phyloP scores from a whole-genome alignment of 371 early-diverging fungal genomes.

The Mortierella polycephala region DNA sequence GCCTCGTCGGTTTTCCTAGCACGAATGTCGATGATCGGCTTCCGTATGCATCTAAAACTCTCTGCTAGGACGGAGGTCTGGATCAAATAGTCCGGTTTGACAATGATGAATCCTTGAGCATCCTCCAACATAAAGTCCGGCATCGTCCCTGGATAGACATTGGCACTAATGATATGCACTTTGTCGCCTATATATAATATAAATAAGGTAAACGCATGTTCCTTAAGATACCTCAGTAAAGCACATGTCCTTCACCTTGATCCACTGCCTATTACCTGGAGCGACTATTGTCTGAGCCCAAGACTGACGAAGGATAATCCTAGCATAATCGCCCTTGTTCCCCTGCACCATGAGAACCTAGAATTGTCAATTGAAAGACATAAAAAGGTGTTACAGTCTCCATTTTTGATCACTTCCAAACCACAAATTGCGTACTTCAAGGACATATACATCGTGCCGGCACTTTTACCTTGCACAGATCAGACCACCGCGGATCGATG shows the following conservation, averaged over 20 bases:
- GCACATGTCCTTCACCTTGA: neutral
- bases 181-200: constrained; percentile 56
- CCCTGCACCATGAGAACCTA: constrained; percentile 21
- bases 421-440: too few species aligned
- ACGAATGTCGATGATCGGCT: constrained; percentile 77
- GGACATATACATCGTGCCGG: too few species aligned
- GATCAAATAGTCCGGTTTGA: constrained; percentile 86
- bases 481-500: constrained; percentile 10
- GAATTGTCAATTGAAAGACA: neutral
- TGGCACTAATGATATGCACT: constrained; percentile 60
- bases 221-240: neutral
- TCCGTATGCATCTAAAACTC: constrained; percentile 78
- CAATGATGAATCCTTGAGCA: constrained; percentile 64
- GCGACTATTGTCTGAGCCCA: constrained; percentile 13
- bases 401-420: neutral
- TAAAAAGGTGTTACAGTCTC: neutral
- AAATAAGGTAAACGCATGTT: neutral
- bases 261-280: constrained; percentile 5
- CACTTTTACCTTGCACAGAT: constrained; percentile 22
- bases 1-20: constrained; percentile 62
- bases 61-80: constrained; percentile 82
- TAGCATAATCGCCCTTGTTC: neutral
- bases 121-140: constrained; percentile 62
- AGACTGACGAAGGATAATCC: constrained; percentile 24
- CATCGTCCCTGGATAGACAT: neutral